Evolutionary conservation across 306 rosid genomes (phyloP).

Genomic region (Benincasa hispida): DNA sequence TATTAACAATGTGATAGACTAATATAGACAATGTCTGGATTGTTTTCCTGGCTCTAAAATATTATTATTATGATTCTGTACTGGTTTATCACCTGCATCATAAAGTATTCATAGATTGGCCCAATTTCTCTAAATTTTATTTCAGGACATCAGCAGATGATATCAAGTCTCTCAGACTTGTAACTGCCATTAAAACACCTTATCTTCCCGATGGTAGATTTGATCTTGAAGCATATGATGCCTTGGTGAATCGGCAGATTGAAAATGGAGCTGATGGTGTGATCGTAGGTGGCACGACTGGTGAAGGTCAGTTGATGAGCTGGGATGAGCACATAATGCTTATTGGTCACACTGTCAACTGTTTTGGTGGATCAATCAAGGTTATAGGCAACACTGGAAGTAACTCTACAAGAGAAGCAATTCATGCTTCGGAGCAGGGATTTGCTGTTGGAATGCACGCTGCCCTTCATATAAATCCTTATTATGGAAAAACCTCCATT

Average conservation of each 20-base stretch:
- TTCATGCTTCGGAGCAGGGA: conserved; percentile 93
- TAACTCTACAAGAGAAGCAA: conserved; percentile 85
- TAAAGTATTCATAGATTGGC: not conserved
- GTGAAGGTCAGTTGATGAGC: conserved; percentile 93
- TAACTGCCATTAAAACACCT: conserved; percentile 95
- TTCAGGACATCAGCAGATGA: conserved; percentile 76
- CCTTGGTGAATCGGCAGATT: conserved; percentile 63
- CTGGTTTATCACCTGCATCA: not conserved
- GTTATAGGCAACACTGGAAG: conserved; percentile 93
- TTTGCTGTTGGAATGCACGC: conserved; percentile 99
- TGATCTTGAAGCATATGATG: conserved; percentile 90
- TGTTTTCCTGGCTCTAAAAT: not conserved
- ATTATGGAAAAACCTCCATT: conserved; percentile 83
- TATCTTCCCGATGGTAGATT: conserved; percentile 92
- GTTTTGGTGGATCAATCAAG: conserved; percentile 79
- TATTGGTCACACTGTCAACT: conserved; percentile 79
- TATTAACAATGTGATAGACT: not conserved
- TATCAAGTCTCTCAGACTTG: conserved; percentile 56
- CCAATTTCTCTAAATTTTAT: conserved; percentile 7
- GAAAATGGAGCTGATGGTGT: conserved; percentile 63
- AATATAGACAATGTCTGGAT: no score
- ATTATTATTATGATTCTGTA: not conserved
- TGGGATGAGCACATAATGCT: conserved; percentile 99
- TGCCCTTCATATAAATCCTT: conserved; percentile 95
- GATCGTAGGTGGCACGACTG: conserved; percentile 91